Conservation (phyloP, 108 stramenopile genomes). For the Nannochloropsis oceanica region DNA sequence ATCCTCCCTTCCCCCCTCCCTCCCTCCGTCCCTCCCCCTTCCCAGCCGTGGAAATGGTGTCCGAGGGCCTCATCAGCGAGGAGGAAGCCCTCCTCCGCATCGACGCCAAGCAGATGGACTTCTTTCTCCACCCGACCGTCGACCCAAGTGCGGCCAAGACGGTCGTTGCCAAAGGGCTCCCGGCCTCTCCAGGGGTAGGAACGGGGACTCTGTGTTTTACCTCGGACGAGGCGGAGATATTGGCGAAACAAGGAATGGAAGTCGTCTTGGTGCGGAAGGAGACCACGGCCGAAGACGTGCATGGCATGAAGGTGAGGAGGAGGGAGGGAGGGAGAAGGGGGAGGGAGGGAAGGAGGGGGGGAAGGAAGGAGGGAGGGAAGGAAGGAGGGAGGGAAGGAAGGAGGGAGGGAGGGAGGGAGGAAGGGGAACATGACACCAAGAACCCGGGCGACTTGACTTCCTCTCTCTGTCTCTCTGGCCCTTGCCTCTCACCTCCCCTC, state of each 20-base stretch:
- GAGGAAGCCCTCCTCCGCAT: slow-evolving; percentile 58
- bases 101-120: slow-evolving; percentile 60
- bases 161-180: slow-evolving; percentile 57
- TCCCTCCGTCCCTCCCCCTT: no score
- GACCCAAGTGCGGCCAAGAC: slow-evolving; percentile 14
- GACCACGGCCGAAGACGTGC: slow-evolving; percentile 64
- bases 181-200: slow-evolving; percentile 67
- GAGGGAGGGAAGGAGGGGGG: neutral
- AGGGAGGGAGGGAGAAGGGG: neutral
- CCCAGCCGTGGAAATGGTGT: slow-evolving; percentile 51
- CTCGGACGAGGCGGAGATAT: slow-evolving; percentile 52
- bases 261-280: slow-evolving; percentile 62
- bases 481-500: neutral
- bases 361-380: neutral
- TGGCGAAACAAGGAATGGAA: slow-evolving; percentile 43
- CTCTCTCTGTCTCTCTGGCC: neutral
- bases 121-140: slow-evolving; percentile 54
- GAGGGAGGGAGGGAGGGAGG: neutral
- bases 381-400: neutral
- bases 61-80: slow-evolving; percentile 53
- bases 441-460: neutral
- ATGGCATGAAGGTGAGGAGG: slow-evolving; percentile 59
- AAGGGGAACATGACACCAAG: neutral
- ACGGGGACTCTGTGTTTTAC: slow-evolving; percentile 62
- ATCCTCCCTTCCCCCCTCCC: no score